Conservation (phyloP, 2,329 filamentous ascomycete species). For the Salinomyces thailandicus region DNA sequence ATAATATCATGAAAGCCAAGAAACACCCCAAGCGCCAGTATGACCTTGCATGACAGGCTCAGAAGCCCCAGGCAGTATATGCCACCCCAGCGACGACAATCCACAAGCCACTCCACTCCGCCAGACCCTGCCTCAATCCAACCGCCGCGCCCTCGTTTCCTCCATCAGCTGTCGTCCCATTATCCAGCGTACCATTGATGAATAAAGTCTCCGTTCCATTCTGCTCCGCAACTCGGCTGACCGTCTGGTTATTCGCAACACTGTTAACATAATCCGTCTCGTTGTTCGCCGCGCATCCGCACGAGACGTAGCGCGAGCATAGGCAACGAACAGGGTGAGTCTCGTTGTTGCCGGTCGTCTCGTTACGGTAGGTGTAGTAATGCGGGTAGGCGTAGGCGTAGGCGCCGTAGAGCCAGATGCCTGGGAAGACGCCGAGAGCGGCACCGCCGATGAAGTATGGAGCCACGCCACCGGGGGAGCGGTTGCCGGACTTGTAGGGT, state of each 20-base stretch:
- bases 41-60: too few species aligned
- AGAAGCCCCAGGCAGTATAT: slow-evolving; percentile 26
- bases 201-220: slow-evolving; percentile 52
- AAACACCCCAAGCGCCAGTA: too few species aligned
- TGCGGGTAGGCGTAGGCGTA: slow-evolving; percentile 52
- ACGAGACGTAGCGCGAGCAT: slow-evolving; percentile 48
- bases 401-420: slow-evolving; percentile 53
- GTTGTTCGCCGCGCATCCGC: slow-evolving; percentile 60
- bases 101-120: slow-evolving; percentile 30
- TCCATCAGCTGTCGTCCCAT: slow-evolving; percentile 34
- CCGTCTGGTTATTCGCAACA: slow-evolving; percentile 48
- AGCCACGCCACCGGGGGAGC: slow-evolving; percentile 42
- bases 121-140: slow-evolving; percentile 10
- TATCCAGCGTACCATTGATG: slow-evolving; percentile 63
- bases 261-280: slow-evolving; percentile 50
- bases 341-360: slow-evolving; percentile 43
- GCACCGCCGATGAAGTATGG: slow-evolving; percentile 44
- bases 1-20: too few species aligned
- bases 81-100: slow-evolving; percentile 29
- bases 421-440: slow-evolving; percentile 47
- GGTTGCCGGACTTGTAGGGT: slow-evolving; percentile 48
- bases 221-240: slow-evolving; percentile 52
- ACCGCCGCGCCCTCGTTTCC: slow-evolving; percentile 20
- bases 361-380: slow-evolving; percentile 44
- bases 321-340: slow-evolving; percentile 51